Evolutionary conservation across 2,329 filamentous ascomycete genomes (phyloP).

Genomic region (Akanthomyces lecanii): DNA sequence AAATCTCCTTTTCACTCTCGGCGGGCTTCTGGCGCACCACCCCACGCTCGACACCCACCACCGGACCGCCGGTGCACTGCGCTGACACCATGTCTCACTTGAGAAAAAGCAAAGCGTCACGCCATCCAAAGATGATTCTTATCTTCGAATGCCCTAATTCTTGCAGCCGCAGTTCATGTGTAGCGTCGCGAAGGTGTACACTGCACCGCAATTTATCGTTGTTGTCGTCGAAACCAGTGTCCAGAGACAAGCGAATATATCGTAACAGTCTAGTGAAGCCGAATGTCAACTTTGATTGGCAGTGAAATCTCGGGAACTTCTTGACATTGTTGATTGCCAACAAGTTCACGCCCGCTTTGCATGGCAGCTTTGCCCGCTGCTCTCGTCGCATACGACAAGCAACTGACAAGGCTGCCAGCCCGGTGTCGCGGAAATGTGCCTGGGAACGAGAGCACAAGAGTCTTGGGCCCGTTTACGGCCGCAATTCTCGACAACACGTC

Average conservation of each 20-base stretch:
- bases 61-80: neutral
- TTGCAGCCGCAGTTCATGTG: neutral
- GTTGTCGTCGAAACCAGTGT: no score
- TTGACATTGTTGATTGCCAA: neutral
- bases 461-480: neutral
- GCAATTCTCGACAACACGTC: neutral
- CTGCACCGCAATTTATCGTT: no score
- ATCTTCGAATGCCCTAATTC: neutral
- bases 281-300: neutral
- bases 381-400: neutral
- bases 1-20: neutral
- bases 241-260: neutral
- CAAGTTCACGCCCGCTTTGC: neutral
- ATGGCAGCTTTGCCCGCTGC: neutral
- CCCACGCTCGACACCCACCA: neutral
- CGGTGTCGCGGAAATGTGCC: no score
- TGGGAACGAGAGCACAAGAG: neutral
- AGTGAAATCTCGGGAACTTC: neutral
- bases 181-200: neutral
- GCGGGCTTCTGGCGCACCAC: neutral
- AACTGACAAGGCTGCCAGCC: neutral
- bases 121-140: neutral
- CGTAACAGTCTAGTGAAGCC: neutral
- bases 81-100: slow-evolving; percentile 12
- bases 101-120: neutral